Evolutionary conservation across 306 rosid species (phyloP).

Genomic region (Prunus padus): DNA sequence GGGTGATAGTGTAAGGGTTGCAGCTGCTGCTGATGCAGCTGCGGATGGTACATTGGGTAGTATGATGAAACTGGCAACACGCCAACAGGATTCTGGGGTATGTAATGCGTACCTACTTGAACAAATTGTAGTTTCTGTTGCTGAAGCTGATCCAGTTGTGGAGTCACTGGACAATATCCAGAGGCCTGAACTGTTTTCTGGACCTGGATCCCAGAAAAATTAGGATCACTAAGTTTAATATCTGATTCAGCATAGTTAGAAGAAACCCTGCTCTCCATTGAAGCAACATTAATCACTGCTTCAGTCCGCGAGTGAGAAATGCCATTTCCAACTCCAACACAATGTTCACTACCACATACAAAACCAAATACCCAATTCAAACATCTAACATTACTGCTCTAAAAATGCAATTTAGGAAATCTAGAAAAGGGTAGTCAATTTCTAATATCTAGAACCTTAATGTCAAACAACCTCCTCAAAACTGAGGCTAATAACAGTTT

Average conservation of each 20-base stretch:
- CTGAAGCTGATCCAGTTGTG: conserved; percentile 37
- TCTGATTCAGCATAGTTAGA: conserved; percentile 24
- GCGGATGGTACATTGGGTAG: conserved; percentile 35
- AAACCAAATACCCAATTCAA: conserved; percentile 16
- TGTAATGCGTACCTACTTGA: conserved; percentile 30
- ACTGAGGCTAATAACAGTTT: background rate
- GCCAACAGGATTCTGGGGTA: conserved; percentile 27
- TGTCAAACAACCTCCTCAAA: background rate
- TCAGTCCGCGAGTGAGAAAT: conserved; percentile 16
- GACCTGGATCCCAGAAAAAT: conserved; percentile 23
- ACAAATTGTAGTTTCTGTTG: conserved; percentile 34
- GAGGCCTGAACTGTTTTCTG: conserved; percentile 15
- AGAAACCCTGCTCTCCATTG: conserved; percentile 26
- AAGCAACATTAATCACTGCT: conserved; percentile 19
- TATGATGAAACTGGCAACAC: conserved; percentile 28
- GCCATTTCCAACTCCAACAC: conserved; percentile 11
- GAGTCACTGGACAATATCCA: conserved; percentile 18
- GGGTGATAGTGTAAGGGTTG: conserved; percentile 36
- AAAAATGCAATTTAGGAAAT: background rate
- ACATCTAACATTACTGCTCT: background rate
- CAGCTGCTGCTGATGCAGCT: conserved; percentile 31
- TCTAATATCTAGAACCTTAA: background rate
- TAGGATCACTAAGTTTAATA: conserved; percentile 16
- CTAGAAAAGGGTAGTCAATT: background rate
- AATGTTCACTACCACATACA: conserved; percentile 36